These are phyloP conservation scores for Graphilbum fragrans DNA, from an alignment of 2,329 filamentous ascomycete genomes.

Conservation along the genomic window DNA sequence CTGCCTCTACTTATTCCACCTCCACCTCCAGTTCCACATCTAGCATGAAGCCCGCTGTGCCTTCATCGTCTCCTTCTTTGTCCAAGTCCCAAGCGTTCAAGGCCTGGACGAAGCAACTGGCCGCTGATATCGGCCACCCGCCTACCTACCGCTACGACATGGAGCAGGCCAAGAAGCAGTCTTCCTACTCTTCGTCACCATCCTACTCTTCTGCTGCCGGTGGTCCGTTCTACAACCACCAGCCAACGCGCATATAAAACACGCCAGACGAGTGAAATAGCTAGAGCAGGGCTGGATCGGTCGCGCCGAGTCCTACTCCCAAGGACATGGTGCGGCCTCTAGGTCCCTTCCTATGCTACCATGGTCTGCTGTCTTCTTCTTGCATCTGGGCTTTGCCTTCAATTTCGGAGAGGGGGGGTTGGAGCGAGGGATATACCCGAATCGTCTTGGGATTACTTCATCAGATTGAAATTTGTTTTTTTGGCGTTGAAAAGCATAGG, in stretches of 20 bases:
- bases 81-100: slow-evolving; percentile 1
- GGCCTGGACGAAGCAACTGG: slow-evolving; percentile 9
- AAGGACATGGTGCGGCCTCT: too few relatives aligned
- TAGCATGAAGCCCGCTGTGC: slow-evolving; percentile 1
- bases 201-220: not conserved
- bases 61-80: not conserved
- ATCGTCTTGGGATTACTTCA: not conserved
- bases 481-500: not conserved
- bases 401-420: not conserved
- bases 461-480: not conserved
- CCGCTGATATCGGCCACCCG: slow-evolving; percentile 8
- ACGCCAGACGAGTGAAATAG: too few relatives aligned
- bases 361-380: too few relatives aligned
- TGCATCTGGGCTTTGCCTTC: too few relatives aligned
- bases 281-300: too few relatives aligned
- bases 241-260: not conserved
- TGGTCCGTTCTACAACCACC: not conserved
- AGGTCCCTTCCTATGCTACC: too few relatives aligned
- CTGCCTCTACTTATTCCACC: slow-evolving; percentile 18
- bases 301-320: too few relatives aligned
- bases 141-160: slow-evolving; percentile 9
- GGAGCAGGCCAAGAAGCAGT: not conserved
- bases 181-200: not conserved
- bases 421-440: not conserved
- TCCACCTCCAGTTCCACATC: slow-evolving; percentile 2